Percentiles rank a stretch among this genome's conserved stretches.
phyloP scores from a whole-genome alignment of 2,329 filamentous ascomycete genomes.

The Trichoderma pleuroti region DNA sequence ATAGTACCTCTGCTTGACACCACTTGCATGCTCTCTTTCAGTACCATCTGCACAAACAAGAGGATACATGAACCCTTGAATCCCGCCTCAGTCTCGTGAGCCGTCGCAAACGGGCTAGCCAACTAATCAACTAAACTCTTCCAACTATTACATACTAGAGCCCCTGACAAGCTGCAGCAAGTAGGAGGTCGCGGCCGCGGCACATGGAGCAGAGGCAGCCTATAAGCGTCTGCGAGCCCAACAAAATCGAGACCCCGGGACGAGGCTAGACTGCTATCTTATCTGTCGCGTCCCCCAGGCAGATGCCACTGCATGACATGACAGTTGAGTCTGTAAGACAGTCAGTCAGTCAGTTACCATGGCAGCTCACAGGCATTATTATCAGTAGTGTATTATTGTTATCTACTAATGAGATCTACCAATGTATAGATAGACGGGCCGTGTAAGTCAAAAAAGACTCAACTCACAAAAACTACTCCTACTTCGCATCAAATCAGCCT shows the following conservation, averaged over 20 bases:
- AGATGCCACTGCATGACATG: background rate
- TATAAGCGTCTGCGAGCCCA: background rate
- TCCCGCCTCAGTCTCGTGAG: background rate
- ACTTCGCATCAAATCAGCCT: background rate
- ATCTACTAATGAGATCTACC: too few species aligned
- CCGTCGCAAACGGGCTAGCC: background rate
- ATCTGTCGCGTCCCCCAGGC: background rate
- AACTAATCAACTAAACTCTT: too few species aligned
- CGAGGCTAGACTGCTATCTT: background rate
- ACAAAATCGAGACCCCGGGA: background rate
- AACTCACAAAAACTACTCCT: background rate
- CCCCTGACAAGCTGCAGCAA: background rate
- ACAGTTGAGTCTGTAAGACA: background rate
- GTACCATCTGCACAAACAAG: background rate
- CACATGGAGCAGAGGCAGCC: background rate
- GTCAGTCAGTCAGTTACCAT: background rate
- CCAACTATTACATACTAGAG: background rate
- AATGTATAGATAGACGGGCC: background rate
- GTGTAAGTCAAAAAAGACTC: background rate
- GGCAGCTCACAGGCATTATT: background rate
- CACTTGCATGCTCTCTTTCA: background rate
- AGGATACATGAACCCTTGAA: background rate
- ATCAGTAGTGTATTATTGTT: too few species aligned
- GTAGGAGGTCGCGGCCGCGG: slow-evolving; percentile 3
- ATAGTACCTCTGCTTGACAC: background rate